These are phyloP conservation scores for Fragaria vesca DNA, from an alignment of 306 rosid species.

Conservation along the genomic window DNA sequence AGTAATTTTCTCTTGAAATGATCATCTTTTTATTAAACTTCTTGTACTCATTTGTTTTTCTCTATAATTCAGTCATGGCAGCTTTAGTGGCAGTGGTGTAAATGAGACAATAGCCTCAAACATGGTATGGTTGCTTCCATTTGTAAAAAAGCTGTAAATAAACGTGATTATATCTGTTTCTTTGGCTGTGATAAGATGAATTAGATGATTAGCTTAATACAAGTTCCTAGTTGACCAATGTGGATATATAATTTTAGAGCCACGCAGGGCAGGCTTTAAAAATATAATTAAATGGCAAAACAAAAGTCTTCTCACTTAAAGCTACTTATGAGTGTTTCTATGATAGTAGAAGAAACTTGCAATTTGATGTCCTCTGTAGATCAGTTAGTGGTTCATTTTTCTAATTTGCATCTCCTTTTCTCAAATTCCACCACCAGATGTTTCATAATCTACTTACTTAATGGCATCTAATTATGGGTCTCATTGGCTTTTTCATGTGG, in stretches of 20 bases:
- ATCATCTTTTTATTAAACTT: constrained; percentile 1
- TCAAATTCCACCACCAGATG: not conserved
- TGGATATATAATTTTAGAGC: not conserved
- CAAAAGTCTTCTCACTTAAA: not conserved
- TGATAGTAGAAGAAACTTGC: not conserved
- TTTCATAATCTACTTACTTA: constrained; percentile 4
- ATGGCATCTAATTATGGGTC: constrained; percentile 8
- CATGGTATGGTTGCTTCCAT: constrained; percentile 40
- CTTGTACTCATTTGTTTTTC: constrained; percentile 17
- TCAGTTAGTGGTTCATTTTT: not conserved
- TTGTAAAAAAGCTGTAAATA: not conserved
- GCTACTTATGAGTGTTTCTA: not conserved
- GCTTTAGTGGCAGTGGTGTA: constrained; percentile 42
- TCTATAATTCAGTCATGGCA: constrained; percentile 45
- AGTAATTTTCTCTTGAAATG: constrained; percentile 22
- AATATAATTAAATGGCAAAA: not conserved
- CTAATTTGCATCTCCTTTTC: not conserved
- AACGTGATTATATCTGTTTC: not conserved
- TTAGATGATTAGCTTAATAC: not conserved
- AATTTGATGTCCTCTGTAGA: not conserved
- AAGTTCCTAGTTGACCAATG: not conserved
- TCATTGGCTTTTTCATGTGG: constrained; percentile 13
- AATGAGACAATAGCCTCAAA: constrained; percentile 42
- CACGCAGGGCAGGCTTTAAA: not conserved
- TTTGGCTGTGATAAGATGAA: not conserved